These are phyloP conservation scores for Coemansia aciculifera DNA, from an alignment of 192 early-diverging fungal species.

Conservation along the genomic window DNA sequence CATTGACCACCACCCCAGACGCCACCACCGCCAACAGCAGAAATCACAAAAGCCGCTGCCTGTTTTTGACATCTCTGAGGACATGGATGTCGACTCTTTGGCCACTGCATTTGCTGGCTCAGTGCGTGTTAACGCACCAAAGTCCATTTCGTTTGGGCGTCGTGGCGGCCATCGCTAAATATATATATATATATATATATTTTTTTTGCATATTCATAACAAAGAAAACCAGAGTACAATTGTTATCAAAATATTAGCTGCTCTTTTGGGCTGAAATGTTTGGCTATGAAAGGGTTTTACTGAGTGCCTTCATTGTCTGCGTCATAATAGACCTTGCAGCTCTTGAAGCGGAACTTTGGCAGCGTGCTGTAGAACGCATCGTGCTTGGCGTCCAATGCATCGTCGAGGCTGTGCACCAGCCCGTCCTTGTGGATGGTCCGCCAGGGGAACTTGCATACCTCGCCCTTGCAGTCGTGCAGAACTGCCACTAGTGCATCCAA, in stretches of 20 bases:
- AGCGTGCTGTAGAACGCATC: constrained; percentile 56
- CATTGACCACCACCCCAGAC: not conserved
- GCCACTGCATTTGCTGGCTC: constrained; percentile 24
- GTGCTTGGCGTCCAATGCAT: constrained; percentile 53
- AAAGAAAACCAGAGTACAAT: not conserved
- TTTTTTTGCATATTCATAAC: not conserved
- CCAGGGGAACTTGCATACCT: constrained; percentile 63
- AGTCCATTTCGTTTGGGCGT: constrained; percentile 38
- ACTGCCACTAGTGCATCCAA: constrained; percentile 60
- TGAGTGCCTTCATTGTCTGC: constrained; percentile 25
- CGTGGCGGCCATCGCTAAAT: constrained; percentile 7
- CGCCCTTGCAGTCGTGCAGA: constrained; percentile 57
- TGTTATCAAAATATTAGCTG: constrained; percentile 1
- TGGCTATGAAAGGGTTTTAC: constrained; percentile 11
- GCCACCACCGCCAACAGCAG: not conserved
- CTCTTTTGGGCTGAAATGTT: not conserved
- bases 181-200: not conserved
- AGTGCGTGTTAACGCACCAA: constrained; percentile 28
- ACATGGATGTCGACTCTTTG: constrained; percentile 43
- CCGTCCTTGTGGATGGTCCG: constrained; percentile 47
- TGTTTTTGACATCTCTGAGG: not conserved
- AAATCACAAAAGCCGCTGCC: not conserved
- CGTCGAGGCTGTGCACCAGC: constrained; percentile 40
- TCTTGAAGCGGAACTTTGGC: constrained; percentile 47
- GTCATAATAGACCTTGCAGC: constrained; percentile 42